Base-by-base conservation (phyloP, 371 early-diverging fungal species). In the Mortierella sp. region DNA sequence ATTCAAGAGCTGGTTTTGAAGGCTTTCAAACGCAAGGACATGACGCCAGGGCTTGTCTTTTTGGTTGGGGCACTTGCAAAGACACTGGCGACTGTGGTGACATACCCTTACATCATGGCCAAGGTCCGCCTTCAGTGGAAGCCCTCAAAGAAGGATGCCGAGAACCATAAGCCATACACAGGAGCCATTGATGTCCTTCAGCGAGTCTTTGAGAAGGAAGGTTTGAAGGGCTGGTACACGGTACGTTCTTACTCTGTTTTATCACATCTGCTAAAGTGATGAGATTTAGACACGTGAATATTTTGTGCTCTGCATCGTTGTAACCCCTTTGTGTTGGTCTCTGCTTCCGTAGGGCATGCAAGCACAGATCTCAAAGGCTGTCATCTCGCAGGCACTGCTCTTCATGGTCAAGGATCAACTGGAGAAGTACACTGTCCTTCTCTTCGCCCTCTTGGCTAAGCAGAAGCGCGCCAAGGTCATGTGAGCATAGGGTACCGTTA, bases 31-130 rank as follows among this genome's bases (percentile, higher is more conserved):
- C 63, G 61, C 49, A 73, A 78, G 56, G 72, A 69, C 24, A 75
- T 97, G 78, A 83, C 91, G 17, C 84, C 95, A 23, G 87, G 87
- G 19, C 87, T 95, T 66, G 90, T 91, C 19, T 98, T 99, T 71
- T 72, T 92, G 65, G 89, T 95, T 27, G 97, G 97, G 19, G 98
- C 97, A 3, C 60, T 96, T 47, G 86, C 95, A 53, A 98, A 98
- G 80, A 94, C 97, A 0, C 72, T 97, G 70, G 99, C 98, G 6
- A 93, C 92, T 14, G 80, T 93, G 12, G 81, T 93, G 61, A 94
- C 93, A 11, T 95, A 96, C 70, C 98, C 99, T 27, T 97, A 97
- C 79, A 98, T 98, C 78, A 97, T 97, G 97, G 98, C 99, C 59
- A 98, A 98, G 75, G 94, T 95, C 15, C 85, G 96, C 55, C 86